These are phyloP conservation scores for Biancaea sappan DNA, from an alignment of 306 rosid species.

Conservation along the genomic window DNA sequence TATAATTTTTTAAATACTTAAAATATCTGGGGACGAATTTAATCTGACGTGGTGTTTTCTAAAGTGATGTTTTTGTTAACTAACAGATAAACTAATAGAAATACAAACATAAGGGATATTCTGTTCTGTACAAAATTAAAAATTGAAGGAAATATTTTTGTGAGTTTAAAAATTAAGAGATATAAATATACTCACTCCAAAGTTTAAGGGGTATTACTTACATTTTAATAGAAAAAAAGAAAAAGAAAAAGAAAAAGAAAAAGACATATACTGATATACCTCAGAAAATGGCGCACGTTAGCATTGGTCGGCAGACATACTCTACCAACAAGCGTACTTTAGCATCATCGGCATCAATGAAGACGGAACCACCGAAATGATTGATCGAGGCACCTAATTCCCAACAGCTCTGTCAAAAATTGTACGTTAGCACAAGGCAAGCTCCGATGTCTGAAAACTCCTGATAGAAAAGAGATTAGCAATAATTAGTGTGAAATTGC, in stretches of 20 bases:
- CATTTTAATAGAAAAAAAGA: no score
- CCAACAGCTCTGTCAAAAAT: constrained; percentile 25
- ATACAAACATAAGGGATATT: no score
- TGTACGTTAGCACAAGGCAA: constrained; percentile 32
- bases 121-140: no score
- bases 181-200: no score
- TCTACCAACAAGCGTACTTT: constrained; percentile 23
- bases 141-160: no score
- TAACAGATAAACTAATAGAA: no score
- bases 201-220: no score
- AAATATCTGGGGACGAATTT: no score
- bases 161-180: no score
- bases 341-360: constrained; percentile 36
- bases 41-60: no score
- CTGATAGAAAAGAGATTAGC: background rate
- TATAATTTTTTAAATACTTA: no score
- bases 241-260: background rate
- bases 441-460: background rate
- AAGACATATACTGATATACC: background rate
- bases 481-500: background rate
- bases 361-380: constrained; percentile 37
- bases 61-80: no score
- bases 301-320: background rate
- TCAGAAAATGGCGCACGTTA: constrained; percentile 4
- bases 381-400: constrained; percentile 20